Evolutionary conservation across 495 filamentous ascomycete species (phyloP).

Genomic region (Aspergillus coremiiformis): DNA sequence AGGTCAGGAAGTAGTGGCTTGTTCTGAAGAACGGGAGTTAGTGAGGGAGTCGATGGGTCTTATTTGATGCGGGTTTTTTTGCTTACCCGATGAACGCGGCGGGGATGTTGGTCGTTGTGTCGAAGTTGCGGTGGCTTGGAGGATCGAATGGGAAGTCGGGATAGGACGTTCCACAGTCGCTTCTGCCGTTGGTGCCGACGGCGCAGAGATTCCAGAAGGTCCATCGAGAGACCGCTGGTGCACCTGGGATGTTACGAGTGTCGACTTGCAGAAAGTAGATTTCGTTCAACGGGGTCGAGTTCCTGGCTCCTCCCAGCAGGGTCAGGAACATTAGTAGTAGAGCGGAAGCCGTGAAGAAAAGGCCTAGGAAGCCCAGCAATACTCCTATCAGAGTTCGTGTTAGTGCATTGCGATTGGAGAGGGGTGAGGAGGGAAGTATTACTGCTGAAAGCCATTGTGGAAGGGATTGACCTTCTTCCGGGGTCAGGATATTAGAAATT

Average conservation of each 20-base stretch:
- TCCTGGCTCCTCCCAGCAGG: slow-evolving; percentile 60
- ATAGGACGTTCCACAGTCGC: slow-evolving; percentile 46
- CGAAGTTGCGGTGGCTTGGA: slow-evolving; percentile 49
- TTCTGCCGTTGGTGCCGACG: slow-evolving; percentile 44
- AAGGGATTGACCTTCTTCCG: slow-evolving; percentile 1
- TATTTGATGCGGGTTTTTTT: background rate
- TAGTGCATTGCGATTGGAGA: background rate
- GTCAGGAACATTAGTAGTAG: slow-evolving; percentile 74
- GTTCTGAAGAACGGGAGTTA: slow-evolving; percentile 32
- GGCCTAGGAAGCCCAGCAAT: slow-evolving; percentile 51
- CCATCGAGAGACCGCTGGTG: slow-evolving; percentile 66
- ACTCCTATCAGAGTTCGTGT: slow-evolving; percentile 28
- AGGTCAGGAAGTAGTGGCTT: slow-evolving; percentile 54
- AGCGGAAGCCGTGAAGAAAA: slow-evolving; percentile 68
- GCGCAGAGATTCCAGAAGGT: slow-evolving; percentile 76
- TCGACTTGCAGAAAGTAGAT: slow-evolving; percentile 78
- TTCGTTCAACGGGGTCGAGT: slow-evolving; percentile 54
- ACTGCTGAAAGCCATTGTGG: slow-evolving; percentile 33
- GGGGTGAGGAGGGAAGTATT: slow-evolving; percentile 8
- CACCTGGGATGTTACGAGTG: slow-evolving; percentile 60
- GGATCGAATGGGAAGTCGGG: slow-evolving; percentile 62
- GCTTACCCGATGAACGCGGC: slow-evolving; percentile 47
- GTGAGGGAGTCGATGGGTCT: background rate
- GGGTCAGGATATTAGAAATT: background rate
- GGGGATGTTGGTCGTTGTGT: slow-evolving; percentile 50